These are phyloP conservation scores for Filosporella fistucella DNA, from an alignment of 495 filamentous ascomycete species.

Conservation along the genomic window DNA sequence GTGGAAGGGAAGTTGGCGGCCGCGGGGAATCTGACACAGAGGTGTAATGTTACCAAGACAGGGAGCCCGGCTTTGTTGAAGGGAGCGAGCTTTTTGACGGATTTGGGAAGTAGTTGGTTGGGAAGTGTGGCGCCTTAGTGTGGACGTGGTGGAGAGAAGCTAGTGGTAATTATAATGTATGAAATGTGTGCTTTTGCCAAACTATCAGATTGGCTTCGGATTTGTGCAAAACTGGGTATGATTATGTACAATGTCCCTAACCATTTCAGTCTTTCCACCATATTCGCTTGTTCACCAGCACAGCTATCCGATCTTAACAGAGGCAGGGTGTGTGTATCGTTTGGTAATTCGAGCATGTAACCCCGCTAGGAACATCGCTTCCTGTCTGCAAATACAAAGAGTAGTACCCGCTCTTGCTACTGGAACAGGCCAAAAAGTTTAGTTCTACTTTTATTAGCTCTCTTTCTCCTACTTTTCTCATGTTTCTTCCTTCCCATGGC, in stretches of 20 bases:
- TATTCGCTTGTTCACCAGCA: neutral
- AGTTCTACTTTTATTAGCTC: slow-evolving; percentile 28
- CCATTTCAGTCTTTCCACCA: neutral
- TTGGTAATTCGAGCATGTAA: slow-evolving; percentile 46
- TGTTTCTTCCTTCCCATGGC: no score
- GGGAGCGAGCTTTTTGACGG: slow-evolving; percentile 41
- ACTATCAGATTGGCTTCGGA: no score
- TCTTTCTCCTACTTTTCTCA: neutral
- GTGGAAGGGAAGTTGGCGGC: slow-evolving; percentile 34
- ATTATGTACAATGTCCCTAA: neutral
- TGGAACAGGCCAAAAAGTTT: slow-evolving; percentile 44
- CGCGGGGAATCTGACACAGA: slow-evolving; percentile 37
- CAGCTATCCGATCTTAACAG: slow-evolving; percentile 26
- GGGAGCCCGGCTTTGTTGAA: slow-evolving; percentile 32
- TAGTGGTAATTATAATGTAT: neutral
- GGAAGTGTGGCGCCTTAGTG: slow-evolving; percentile 12
- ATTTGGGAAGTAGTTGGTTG: slow-evolving; percentile 33
- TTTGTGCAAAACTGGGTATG: no score
- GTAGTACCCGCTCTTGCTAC: slow-evolving; percentile 34
- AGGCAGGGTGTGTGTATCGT: slow-evolving; percentile 46
- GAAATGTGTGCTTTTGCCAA: neutral
- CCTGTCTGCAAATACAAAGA: slow-evolving; percentile 47
- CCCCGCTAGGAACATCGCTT: slow-evolving; percentile 37
- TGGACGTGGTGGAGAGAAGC: neutral
- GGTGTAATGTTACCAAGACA: slow-evolving; percentile 37